Conservation (phyloP, 2,329 filamentous ascomycete species). For the Fusarium sublunatum region DNA sequence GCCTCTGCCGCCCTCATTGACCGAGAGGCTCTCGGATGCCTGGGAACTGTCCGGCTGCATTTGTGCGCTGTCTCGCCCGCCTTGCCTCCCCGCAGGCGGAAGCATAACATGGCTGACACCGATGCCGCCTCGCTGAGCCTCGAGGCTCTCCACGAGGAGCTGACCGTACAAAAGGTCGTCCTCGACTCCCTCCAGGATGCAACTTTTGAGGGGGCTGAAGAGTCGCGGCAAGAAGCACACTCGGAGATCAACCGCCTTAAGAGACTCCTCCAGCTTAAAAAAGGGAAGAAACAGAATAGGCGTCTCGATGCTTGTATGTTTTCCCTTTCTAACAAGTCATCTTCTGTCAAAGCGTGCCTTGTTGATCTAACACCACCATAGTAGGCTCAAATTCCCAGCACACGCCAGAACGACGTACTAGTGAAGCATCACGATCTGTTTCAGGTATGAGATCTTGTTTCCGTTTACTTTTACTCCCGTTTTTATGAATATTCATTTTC, state of each 20-base stretch:
- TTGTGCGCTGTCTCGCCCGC: slow-evolving; percentile 32
- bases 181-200: slow-evolving; percentile 54
- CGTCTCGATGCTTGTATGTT: slow-evolving; percentile 11
- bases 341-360: not conserved
- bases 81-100: slow-evolving; percentile 22
- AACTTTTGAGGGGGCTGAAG: slow-evolving; percentile 46
- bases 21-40: slow-evolving; percentile 29
- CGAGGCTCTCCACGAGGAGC: slow-evolving; percentile 53
- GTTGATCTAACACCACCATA: slow-evolving; percentile 5
- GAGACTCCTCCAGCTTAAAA: slow-evolving; percentile 40
- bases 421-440: slow-evolving; percentile 5
- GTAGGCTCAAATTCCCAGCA: slow-evolving; percentile 9
- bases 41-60: slow-evolving; percentile 12
- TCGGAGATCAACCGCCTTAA: slow-evolving; percentile 50
- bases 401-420: slow-evolving; percentile 1
- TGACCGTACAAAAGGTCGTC: slow-evolving; percentile 57
- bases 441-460: slow-evolving; percentile 28
- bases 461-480: not conserved
- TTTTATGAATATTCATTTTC: not conserved
- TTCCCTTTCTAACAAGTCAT: not conserved
- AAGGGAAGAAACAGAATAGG: slow-evolving; percentile 8
- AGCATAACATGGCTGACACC: slow-evolving; percentile 29
- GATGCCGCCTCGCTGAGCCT: slow-evolving; percentile 34
- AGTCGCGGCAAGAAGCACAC: slow-evolving; percentile 45
- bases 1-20: slow-evolving; percentile 18